These are phyloP conservation scores for Metarhizium anisopliae DNA, from an alignment of 2,329 filamentous ascomycete species.

Conservation along the genomic window DNA sequence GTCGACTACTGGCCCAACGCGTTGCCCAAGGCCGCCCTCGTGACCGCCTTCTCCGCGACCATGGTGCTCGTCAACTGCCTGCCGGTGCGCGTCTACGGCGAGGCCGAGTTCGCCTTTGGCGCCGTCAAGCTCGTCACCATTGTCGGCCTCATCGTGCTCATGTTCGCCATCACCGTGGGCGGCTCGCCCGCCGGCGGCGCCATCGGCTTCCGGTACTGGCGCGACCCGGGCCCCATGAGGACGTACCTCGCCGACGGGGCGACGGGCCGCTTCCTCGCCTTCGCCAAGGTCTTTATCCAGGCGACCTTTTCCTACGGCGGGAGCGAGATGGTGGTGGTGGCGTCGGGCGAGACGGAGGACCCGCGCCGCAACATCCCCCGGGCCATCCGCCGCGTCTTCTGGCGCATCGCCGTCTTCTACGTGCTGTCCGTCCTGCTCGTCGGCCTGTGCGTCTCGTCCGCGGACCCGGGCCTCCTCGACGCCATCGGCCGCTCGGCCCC, in stretches of 20 bases:
- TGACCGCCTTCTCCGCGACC: constrained; percentile 27
- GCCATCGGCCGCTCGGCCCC: constrained; percentile 36
- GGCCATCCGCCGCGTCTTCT: constrained; percentile 24
- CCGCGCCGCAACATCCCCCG: constrained; percentile 26
- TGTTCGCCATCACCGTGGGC: constrained; percentile 40
- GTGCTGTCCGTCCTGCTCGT: constrained; percentile 28
- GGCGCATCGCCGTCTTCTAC: constrained; percentile 28
- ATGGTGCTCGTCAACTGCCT: constrained; percentile 30
- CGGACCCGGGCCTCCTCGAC: constrained; percentile 31
- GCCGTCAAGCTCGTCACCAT: constrained; percentile 40
- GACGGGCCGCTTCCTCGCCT: constrained; percentile 31
- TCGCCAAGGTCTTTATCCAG: constrained; percentile 36
- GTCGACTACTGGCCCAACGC: constrained; percentile 33
- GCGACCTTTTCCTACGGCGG: constrained; percentile 40
- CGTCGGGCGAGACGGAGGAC: constrained; percentile 25
- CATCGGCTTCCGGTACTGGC: constrained; percentile 39
- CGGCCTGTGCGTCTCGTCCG: constrained; percentile 26
- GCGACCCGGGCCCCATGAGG: constrained; percentile 32
- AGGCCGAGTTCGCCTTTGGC: constrained; percentile 41
- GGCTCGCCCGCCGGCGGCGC: constrained; percentile 31
- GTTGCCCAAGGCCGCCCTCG: constrained; percentile 20
- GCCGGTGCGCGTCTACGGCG: constrained; percentile 38
- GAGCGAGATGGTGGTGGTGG: constrained; percentile 28
- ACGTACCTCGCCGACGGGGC: constrained; percentile 28
- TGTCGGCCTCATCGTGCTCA: constrained; percentile 38